Evolutionary conservation across 345 rosid genomes (phyloP), one percentile per base, ranked within the genome.

Genomic region (Arabidopsis arenosa): DNA sequence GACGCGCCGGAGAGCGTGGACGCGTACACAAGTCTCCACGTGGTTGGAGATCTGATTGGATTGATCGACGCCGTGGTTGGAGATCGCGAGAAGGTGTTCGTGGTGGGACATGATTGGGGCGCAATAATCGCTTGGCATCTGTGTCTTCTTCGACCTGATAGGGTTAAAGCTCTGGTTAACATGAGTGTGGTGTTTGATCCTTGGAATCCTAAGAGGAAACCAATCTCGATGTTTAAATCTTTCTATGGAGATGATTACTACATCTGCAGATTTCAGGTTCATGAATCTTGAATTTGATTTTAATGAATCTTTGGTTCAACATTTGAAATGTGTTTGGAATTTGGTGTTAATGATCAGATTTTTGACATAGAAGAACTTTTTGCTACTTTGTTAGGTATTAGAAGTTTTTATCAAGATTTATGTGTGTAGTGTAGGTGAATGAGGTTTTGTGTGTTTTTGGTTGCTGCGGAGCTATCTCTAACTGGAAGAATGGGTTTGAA

Each of bases 31-130:
- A 23, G 73, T 36, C 58, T 65, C 45, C 76, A 80, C 73, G 57
- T 80, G 0, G 77, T 80, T 3, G 80, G 83, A 43, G 83, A 80
- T 72, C 68, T 80, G 52, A 70, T 80, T 32, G 80, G 69, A 44
- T 53, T 80, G 63, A 60, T 80, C 33, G 80, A 80, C 63, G 76
- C 68, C 2, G 68, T 79, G 32, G 79, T 65, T 1, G 79, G 79
- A 9, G 79, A 68, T 23, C 14, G 37, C 0, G 82, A 75, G 52
- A 79, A 75, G 28, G 79, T 75, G 54, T 79, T 79, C 53, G 68
- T 75, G 6, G 82, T 79, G 68, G 82, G 79, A 36, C 82, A 79
- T 23, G 82, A 79, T 41, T 79, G 82, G 82, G 82, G 82, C 0
- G 82, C 82, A 0, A 49, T 74, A 0, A 79, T 75, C 49, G 82